A percentile compares a stretch with the other conserved stretches of the same genome.
These are phyloP conservation scores for Stemphylium lycopersici DNA, from an alignment of 2,329 filamentous ascomycete genomes.

Conservation along the genomic window DNA sequence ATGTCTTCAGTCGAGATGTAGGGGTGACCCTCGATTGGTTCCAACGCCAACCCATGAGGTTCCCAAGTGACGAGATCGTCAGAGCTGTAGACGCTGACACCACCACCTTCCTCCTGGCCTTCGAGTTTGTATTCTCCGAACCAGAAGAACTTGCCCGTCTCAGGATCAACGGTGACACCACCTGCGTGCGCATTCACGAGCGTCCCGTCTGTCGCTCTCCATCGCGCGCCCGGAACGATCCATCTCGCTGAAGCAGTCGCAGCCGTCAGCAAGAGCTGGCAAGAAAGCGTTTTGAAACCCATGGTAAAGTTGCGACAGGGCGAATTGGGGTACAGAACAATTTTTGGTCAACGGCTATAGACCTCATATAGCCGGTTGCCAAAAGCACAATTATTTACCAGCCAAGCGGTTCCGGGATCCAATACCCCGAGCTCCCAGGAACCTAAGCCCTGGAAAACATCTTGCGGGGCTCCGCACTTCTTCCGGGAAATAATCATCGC, in stretches of 20 bases:
- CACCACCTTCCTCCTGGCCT: constrained; percentile 64
- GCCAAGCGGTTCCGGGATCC: constrained; percentile 35
- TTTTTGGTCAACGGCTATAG: constrained; percentile 9
- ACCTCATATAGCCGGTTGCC: constrained; percentile 27
- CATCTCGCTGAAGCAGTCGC: constrained; percentile 54
- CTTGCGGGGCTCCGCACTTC: constrained; percentile 33
- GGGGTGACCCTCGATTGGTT: constrained; percentile 59
- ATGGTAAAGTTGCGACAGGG: constrained; percentile 10
- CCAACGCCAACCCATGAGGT: constrained; percentile 62
- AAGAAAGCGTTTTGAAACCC: constrained; percentile 27
- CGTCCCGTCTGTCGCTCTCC: constrained; percentile 66
- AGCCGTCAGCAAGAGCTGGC: constrained; percentile 31
- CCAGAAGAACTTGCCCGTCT: constrained; percentile 63
- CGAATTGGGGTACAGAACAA: not conserved
- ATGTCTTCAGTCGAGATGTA: constrained; percentile 63
- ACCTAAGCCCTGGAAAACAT: constrained; percentile 16
- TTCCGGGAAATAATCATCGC: constrained; percentile 18
- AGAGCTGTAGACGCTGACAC: constrained; percentile 64
- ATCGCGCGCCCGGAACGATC: constrained; percentile 67
- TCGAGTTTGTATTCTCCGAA: constrained; percentile 68
- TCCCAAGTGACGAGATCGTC: constrained; percentile 66
- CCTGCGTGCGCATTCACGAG: constrained; percentile 68
- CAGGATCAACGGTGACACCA: constrained; percentile 59
- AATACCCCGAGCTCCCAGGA: constrained; percentile 34
- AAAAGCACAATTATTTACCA: constrained; percentile 14